Evolutionary conservation across 2,329 filamentous ascomycete genomes (phyloP).

Genomic region (Fusarium sp.): DNA sequence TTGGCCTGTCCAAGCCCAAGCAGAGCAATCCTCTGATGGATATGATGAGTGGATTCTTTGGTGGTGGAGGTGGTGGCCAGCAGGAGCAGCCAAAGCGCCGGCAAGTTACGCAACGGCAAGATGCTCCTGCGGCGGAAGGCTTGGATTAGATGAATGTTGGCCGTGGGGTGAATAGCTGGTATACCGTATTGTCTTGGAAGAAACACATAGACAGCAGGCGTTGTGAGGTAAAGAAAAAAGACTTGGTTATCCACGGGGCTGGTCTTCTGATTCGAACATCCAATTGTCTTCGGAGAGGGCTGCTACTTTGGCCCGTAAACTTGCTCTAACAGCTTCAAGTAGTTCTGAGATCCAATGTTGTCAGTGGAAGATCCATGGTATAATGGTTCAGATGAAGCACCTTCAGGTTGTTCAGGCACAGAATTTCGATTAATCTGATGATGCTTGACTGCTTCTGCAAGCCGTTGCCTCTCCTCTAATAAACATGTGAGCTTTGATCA

Average conservation of each 20-base stretch:
- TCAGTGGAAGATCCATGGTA: constrained; percentile 24
- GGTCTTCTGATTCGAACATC: constrained; percentile 84
- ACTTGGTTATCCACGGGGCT: constrained; percentile 51
- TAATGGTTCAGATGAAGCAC: constrained; percentile 54
- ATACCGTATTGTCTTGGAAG: constrained; percentile 42
- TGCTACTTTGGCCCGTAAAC: constrained; percentile 76
- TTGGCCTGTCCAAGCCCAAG: constrained; percentile 86
- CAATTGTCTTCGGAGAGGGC: constrained; percentile 85
- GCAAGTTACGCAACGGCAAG: constrained; percentile 57
- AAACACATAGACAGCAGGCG: constrained; percentile 45
- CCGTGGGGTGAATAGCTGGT: constrained; percentile 15
- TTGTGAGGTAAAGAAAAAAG: constrained; percentile 42
- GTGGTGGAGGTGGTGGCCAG: constrained; percentile 68
- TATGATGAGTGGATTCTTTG: constrained; percentile 97
- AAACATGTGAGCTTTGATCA: constrained; percentile 6
- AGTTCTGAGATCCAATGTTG: constrained; percentile 63
- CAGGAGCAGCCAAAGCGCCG: constrained; percentile 51
- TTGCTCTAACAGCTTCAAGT: constrained; percentile 74
- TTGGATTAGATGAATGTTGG: constrained; percentile 60
- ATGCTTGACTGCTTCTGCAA: constrained; percentile 70
- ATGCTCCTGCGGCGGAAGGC: constrained; percentile 67
- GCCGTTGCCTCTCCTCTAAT: constrained; percentile 67
- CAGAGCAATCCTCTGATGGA: constrained; percentile 95
- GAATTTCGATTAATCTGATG: constrained; percentile 66
- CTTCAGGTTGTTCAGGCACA: constrained; percentile 71